Conservation (phyloP, 306 rosid species). For the Glycine tomentella region DNA sequence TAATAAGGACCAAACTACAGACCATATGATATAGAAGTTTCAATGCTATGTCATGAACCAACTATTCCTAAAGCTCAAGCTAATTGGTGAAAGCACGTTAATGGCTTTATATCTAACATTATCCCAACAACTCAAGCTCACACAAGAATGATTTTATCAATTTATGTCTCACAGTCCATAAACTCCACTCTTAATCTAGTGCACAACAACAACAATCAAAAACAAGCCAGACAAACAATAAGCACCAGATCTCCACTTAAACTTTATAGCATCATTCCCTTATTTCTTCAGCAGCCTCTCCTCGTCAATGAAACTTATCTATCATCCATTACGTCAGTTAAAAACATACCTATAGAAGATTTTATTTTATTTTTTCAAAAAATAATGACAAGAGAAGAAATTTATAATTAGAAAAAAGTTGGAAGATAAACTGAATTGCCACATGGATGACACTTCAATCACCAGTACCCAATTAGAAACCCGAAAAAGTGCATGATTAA, state of each 20-base stretch:
- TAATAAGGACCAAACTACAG: too few species aligned
- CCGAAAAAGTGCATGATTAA: not conserved
- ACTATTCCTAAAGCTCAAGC: not conserved
- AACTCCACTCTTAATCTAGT: not conserved
- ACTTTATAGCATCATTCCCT: not conserved
- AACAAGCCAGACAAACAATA: not conserved
- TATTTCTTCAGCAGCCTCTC: too few species aligned
- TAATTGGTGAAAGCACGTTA: not conserved
- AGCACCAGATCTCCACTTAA: constrained; percentile 3
- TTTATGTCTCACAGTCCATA: not conserved
- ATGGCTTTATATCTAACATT: not conserved
- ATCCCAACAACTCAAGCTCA: not conserved
- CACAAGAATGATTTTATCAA: not conserved
- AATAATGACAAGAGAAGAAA: not conserved
- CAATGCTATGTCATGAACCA: not conserved
- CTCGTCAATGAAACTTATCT: not conserved
- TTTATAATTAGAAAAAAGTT: not conserved
- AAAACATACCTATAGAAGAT: not conserved
- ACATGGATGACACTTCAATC: not conserved
- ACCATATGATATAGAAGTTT: not conserved
- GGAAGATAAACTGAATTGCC: not conserved
- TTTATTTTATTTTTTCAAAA: not conserved
- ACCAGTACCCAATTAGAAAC: too few species aligned
- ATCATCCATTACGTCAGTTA: not conserved
- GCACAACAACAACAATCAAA: not conserved